A percentile compares a stretch with the other conserved stretches of the same genome.
These are phyloP conservation scores for Phytophthora megakarya DNA, from an alignment of 352 stramenopile genomes.

Conservation along the genomic window DNA sequence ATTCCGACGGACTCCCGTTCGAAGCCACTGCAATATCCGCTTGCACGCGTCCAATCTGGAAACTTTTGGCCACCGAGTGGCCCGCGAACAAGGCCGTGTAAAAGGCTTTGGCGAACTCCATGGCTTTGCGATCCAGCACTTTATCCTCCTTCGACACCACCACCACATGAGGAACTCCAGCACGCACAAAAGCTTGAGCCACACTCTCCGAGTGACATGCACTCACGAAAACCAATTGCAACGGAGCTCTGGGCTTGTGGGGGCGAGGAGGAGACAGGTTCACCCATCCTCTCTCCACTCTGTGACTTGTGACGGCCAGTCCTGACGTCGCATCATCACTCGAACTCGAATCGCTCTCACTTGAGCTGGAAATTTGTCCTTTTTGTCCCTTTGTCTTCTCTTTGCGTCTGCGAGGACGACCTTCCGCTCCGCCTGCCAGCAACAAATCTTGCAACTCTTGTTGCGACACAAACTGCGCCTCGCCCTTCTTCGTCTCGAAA, in stretches of 20 bases:
- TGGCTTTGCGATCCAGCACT: constrained; percentile 86
- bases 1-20: constrained; percentile 47
- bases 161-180: constrained; percentile 90
- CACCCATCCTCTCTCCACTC: constrained; percentile 55
- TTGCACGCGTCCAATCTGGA: constrained; percentile 85
- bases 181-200: constrained; percentile 87
- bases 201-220: constrained; percentile 90
- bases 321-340: constrained; percentile 24
- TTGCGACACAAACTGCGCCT: constrained; percentile 85
- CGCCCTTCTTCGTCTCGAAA: constrained; percentile 81
- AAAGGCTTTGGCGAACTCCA: constrained; percentile 90
- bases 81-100: constrained; percentile 87
- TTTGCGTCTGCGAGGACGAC: constrained; percentile 14
- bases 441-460: constrained; percentile 78
- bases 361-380: neutral
- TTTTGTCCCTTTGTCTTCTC: constrained; percentile 10
- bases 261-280: constrained; percentile 31
- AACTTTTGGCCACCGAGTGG: constrained; percentile 75
- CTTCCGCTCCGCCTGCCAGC: constrained; percentile 63
- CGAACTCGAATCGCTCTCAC: constrained; percentile 15
- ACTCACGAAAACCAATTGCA: constrained; percentile 90
- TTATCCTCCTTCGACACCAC: constrained; percentile 88
- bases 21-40: constrained; percentile 68
- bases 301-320: constrained; percentile 35
- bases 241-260: constrained; percentile 48